Base-by-base conservation (phyloP, 2,329 filamentous ascomycete genomes). In the Emericellopsis atlantica region DNA sequence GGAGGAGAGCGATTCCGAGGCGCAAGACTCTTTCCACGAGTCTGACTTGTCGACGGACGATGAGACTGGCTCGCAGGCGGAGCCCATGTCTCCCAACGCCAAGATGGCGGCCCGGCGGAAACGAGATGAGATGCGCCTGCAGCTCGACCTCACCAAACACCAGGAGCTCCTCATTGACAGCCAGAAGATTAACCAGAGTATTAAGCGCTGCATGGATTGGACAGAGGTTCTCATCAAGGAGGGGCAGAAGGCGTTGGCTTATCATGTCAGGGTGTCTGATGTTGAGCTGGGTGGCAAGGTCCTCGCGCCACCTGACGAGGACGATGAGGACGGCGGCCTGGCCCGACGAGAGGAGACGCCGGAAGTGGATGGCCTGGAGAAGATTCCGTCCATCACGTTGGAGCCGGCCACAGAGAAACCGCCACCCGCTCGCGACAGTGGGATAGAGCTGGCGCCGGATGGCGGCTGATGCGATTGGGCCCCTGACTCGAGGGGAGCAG, bases 161-260 rank as follows among this genome's bases (percentile, higher is more conserved):
- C 85, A 88, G 49, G 83, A 95, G 53, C 68, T 96, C 1, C 74
- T 98, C 8, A 68, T 88, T 32, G 89, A 95, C 56, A 92, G 84
- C 49, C 88, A 95, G 54, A 93, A 88, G 64, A 88, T 96, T 69
- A 96, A 95, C 55, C 85, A 93, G 57, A 94, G 85, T 57, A 73
- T 98, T 36, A 93, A 87, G 58, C 75, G 86, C 37, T 98, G 92
- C 58, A 70, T 95, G 29, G 79, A 80, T 48, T 90, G 86, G 75
- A 93, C 89, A 0, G 90, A 98, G 55, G 81, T 84, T 46, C 72
- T 98, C 36, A 95, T 98, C 57, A 81, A 76, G 38, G 88, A 95
- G 50, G 92, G 84, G 6, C 84, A 80, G 54, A 90, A 86, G 55
- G 92, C 92, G 0, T 71, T 98, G 2, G 81, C 83, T 37, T 95